These are phyloP conservation scores for Pythium rhizo-oryzae DNA, from an alignment of 352 stramenopile species.

Conservation along the genomic window DNA sequence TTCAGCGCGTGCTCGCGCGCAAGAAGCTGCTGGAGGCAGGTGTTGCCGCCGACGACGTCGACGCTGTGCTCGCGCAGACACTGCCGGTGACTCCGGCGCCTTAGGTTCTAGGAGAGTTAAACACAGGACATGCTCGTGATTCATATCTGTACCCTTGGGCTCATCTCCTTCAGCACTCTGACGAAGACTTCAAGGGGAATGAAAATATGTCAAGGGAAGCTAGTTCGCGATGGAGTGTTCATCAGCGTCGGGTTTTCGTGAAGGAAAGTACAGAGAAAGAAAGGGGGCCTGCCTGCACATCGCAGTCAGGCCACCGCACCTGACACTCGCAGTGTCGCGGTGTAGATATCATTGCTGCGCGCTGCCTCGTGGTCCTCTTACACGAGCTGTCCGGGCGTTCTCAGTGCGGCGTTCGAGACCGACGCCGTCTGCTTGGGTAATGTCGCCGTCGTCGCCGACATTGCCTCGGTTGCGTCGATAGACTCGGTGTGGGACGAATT, in stretches of 20 bases:
- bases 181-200: too few relatives aligned
- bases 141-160: background rate
- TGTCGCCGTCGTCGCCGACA: constrained; percentile 50
- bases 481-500: constrained; percentile 76
- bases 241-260: background rate
- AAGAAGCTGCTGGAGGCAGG: constrained; percentile 58
- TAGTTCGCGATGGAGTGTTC: too few relatives aligned
- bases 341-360: background rate
- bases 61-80: constrained; percentile 25
- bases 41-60: constrained; percentile 44
- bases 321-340: too few relatives aligned
- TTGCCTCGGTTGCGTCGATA: constrained; percentile 84
- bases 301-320: too few relatives aligned
- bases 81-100: background rate
- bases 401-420: constrained; percentile 27
- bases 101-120: background rate
- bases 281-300: background rate
- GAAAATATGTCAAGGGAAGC: too few relatives aligned
- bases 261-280: background rate
- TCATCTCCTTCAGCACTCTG: too few relatives aligned
- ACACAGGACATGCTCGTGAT: background rate
- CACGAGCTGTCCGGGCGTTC: constrained; percentile 30
- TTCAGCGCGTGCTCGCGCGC: constrained; percentile 54
- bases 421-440: constrained; percentile 46
- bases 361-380: constrained; percentile 6